These are phyloP conservation scores for Sporobolus alterniflorus DNA, from an alignment of 202 grass and related monocot genomes.

Conservation along the genomic window DNA sequence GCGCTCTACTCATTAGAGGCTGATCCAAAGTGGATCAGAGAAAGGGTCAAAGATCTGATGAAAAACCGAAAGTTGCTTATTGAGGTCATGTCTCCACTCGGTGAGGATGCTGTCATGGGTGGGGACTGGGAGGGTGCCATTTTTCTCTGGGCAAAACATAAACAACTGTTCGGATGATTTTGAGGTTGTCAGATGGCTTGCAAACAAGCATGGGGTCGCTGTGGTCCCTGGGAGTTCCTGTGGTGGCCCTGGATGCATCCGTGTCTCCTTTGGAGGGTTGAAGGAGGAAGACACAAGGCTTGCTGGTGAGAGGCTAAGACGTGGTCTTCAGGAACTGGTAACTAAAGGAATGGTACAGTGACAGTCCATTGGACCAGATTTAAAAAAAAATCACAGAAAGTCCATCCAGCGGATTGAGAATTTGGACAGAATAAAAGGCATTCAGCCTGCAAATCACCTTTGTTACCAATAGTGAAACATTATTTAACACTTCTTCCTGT, in stretches of 20 bases:
- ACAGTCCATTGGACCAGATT: neutral
- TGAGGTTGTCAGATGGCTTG: conserved; percentile 89
- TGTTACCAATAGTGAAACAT: conserved; percentile 23
- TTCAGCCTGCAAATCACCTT: neutral
- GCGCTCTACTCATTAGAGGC: conserved; percentile 79
- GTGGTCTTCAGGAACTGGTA: conserved; percentile 83
- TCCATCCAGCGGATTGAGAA: neutral
- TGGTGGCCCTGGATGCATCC: conserved; percentile 68
- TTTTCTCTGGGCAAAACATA: conserved; percentile 95
- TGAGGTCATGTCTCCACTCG: conserved; percentile 75
- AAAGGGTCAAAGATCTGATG: conserved; percentile 68
- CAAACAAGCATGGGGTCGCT: conserved; percentile 67
- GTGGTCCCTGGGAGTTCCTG: conserved; percentile 85
- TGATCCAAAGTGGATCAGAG: conserved; percentile 80
- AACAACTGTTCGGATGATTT: conserved; percentile 72
- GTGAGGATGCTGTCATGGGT: conserved; percentile 71
- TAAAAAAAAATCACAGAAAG: conserved; percentile 5
- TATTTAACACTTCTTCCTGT: neutral
- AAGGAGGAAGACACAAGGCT: conserved; percentile 69
- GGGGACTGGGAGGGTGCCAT: conserved; percentile 96
- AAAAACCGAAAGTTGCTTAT: conserved; percentile 76
- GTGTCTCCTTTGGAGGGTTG: conserved; percentile 88
- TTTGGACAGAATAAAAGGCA: conserved; percentile 40
- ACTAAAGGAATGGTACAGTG: conserved; percentile 79
- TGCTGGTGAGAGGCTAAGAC: conserved; percentile 63